Evolutionary conservation across 2,329 filamentous ascomycete species (phyloP).

Genomic region (Fusarium pseudoanthophilum): DNA sequence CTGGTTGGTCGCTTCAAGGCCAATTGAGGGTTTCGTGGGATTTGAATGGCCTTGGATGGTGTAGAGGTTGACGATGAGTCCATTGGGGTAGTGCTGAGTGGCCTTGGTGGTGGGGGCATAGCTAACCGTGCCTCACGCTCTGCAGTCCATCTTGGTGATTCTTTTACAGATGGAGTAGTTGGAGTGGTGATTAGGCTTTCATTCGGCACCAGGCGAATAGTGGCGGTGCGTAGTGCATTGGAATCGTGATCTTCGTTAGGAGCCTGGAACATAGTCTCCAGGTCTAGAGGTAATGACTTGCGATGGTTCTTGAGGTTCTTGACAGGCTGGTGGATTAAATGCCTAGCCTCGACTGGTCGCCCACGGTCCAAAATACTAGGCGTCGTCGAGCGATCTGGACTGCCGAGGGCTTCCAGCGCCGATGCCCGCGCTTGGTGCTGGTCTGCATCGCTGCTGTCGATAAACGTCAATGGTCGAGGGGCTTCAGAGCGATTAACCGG

Average conservation of each 20-base stretch:
- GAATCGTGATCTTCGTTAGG: slow-evolving; percentile 1
- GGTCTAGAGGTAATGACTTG: slow-evolving; percentile 23
- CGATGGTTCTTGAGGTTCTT: slow-evolving; percentile 6
- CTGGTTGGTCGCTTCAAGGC: neutral
- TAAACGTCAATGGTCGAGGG: neutral
- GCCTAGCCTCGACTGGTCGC: slow-evolving; percentile 14
- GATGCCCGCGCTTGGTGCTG: slow-evolving; percentile 3
- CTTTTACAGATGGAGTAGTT: neutral
- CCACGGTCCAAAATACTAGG: slow-evolving; percentile 17
- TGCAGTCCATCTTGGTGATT: slow-evolving; percentile 6
- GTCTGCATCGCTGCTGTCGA: slow-evolving; percentile 1
- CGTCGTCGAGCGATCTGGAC: neutral
- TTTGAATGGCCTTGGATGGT: neutral
- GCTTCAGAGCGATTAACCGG: neutral
- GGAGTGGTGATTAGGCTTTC: neutral
- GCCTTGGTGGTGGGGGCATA: neutral
- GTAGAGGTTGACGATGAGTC: neutral
- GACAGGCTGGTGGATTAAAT: slow-evolving; percentile 22
- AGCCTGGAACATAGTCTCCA: slow-evolving; percentile 5
- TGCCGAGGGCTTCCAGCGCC: neutral
- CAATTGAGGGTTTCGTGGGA: neutral
- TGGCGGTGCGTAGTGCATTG: neutral
- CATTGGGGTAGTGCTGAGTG: neutral
- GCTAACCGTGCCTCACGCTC: slow-evolving; percentile 1
- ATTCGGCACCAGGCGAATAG: neutral